phyloP scores from a whole-genome alignment of 148 eudicot genomes.

The Persicaria maculosa region DNA sequence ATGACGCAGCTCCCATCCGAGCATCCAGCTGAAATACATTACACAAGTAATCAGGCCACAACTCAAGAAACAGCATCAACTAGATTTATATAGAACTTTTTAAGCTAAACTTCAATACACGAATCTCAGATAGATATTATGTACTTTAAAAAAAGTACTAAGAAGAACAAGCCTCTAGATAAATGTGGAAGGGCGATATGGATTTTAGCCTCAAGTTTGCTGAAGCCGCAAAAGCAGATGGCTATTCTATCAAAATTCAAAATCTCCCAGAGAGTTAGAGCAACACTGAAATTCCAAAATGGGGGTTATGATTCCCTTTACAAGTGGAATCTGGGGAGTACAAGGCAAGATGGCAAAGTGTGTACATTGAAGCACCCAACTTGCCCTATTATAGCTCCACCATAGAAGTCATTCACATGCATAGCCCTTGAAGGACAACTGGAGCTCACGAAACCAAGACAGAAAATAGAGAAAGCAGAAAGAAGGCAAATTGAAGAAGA shows the following conservation, averaged over 20 bases:
- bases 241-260: too few relatives aligned
- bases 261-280: too few relatives aligned
- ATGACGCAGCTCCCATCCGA: conserved; percentile 85
- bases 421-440: neutral
- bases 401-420: neutral
- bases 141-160: too few relatives aligned
- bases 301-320: too few relatives aligned
- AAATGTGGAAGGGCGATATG: neutral
- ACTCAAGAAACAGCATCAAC: conserved; percentile 1
- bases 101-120: too few relatives aligned
- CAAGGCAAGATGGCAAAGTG: neutral
- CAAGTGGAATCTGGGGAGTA: too few relatives aligned
- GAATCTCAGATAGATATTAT: too few relatives aligned
- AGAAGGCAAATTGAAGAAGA: neutral
- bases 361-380: neutral
- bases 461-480: neutral
- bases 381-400: neutral
- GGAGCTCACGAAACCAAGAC: neutral
- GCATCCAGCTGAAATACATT: conserved; percentile 65
- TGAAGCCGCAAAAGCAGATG: neutral
- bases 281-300: too few relatives aligned
- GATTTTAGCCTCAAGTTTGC: neutral
- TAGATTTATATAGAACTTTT: neutral
- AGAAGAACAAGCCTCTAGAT: too few relatives aligned
- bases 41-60: neutral